phyloP scores from a whole-genome alignment of 768 basidiomycete genomes.

The Pleurotus platypus region DNA sequence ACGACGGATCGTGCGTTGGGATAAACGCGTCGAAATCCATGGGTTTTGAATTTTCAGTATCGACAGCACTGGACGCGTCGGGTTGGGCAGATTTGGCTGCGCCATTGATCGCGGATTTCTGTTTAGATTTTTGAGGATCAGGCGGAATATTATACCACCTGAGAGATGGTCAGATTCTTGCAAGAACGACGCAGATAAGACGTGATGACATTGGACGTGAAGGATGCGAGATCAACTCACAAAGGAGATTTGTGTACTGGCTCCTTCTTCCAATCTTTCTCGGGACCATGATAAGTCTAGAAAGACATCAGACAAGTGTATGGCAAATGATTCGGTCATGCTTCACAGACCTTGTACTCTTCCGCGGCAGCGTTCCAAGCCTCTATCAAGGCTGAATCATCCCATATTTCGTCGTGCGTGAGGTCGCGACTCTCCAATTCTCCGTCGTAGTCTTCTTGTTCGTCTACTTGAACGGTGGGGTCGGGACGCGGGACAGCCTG shows the following conservation, averaged over 20 bases:
- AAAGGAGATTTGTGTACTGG: constrained; percentile 68
- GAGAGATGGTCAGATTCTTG: not conserved
- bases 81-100: constrained; percentile 4
- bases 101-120: constrained; percentile 14
- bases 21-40: constrained; percentile 69
- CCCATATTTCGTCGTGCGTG: constrained; percentile 78
- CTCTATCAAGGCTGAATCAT: constrained; percentile 77
- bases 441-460: constrained; percentile 26
- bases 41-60: constrained; percentile 45
- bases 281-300: constrained; percentile 63
- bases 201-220: not conserved
- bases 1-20: constrained; percentile 64
- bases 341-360: constrained; percentile 63
- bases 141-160: constrained; percentile 81
- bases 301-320: not conserved
- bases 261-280: constrained; percentile 70
- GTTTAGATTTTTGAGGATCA: constrained; percentile 17
- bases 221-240: constrained; percentile 38
- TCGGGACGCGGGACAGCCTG: constrained; percentile 14
- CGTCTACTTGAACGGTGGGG: constrained; percentile 24
- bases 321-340: not conserved
- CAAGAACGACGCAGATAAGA: not conserved
- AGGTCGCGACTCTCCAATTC: constrained; percentile 59
- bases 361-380: constrained; percentile 85
- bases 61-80: constrained; percentile 26